Evolutionary conservation across 805 yeast species (phyloP).

Genomic region (Kazachstania kunashirensis): DNA sequence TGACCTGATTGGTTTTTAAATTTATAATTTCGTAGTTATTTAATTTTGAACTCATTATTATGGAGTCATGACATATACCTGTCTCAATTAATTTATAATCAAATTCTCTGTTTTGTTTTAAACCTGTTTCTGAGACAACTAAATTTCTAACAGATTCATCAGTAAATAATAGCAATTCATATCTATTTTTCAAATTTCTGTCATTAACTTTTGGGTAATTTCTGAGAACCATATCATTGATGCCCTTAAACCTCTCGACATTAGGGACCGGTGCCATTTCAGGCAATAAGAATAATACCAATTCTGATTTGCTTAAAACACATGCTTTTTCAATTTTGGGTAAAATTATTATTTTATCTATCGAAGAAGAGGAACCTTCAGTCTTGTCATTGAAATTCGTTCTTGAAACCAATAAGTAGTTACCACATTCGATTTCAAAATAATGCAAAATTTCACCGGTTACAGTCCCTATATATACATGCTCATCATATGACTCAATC

Average conservation of each 20-base stretch:
- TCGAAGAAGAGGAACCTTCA: slow-evolving; percentile 6
- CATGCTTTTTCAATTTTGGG: slow-evolving; percentile 26
- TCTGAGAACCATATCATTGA: slow-evolving; percentile 13
- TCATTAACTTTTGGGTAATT: neutral
- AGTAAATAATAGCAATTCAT: slow-evolving; percentile 10
- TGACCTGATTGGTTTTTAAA: slow-evolving; percentile 8
- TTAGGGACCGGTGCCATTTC: slow-evolving; percentile 30
- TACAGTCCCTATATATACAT: slow-evolving; percentile 25
- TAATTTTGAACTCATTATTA: slow-evolving; percentile 16
- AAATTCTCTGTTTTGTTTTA: slow-evolving; percentile 7
- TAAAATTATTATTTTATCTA: slow-evolving; percentile 21
- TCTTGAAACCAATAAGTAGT: slow-evolving; percentile 26
- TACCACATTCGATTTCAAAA: slow-evolving; percentile 26
- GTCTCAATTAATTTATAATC: slow-evolving; percentile 11
- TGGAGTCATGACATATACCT: slow-evolving; percentile 8
- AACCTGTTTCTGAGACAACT: slow-evolving; percentile 8
- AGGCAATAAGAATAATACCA: slow-evolving; percentile 24
- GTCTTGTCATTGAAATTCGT: slow-evolving; percentile 17
- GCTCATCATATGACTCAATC: slow-evolving; percentile 24
- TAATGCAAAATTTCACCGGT: slow-evolving; percentile 28
- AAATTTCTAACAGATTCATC: slow-evolving; percentile 10
- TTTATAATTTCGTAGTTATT: slow-evolving; percentile 22
- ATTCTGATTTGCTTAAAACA: slow-evolving; percentile 13
- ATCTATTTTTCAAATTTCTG: slow-evolving; percentile 2
- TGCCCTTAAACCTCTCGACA: slow-evolving; percentile 8